Base-by-base conservation (phyloP, 1,139 yeast species). In the Suhomyces kunorum region DNA sequence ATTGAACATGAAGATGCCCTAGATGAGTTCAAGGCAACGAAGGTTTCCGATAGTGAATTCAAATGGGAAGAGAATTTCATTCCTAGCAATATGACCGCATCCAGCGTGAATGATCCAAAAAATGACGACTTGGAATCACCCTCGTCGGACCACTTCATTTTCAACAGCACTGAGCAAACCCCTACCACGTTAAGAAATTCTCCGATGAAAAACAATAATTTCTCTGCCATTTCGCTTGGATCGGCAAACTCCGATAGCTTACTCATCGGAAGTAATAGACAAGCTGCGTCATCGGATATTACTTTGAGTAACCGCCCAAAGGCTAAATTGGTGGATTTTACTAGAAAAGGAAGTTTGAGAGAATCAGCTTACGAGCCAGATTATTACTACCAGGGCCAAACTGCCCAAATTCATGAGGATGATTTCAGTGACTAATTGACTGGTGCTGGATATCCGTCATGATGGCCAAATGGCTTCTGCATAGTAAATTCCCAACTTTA, bases 281-380 rank as follows among this genome's bases (percentile, higher is more conserved):
- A 23, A 14, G 43, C 42, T 12, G 23, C 34, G 4, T 9, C 34
- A 5, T 42, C 41, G 17, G 48, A 45, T 9, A 17, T 39, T 5
- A 38, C 50, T n/a, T 31, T 42, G 17, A 38, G 30, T 15, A 32
- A 22, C 17, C 40, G 40, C 17, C 36, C 48, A 17, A 61, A 61
- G 34, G 80, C 80, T 9, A 74, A 77, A 51, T 59, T 78, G 45
- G 80, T 78, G 35, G 77, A 77, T 40, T 77, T 78, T 49, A 74
- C 80, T 7, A 61, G 79, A 51, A 70, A 70, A 48, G 75, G 74
- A 22, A 67, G 77, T 53, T 61, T 66, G 50, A 60, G 71, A 46
- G 73, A 72, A 44, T 64, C 73, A 17, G 64, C 73, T 4, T 58
- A 61, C 41, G 60, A 60, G 37, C 65, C 66, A 20, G 57, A 59